Evolutionary conservation across 305 asterid species (phyloP), one percentile per base, ranked within the genome.

Genomic region (Plantago coronopus): DNA sequence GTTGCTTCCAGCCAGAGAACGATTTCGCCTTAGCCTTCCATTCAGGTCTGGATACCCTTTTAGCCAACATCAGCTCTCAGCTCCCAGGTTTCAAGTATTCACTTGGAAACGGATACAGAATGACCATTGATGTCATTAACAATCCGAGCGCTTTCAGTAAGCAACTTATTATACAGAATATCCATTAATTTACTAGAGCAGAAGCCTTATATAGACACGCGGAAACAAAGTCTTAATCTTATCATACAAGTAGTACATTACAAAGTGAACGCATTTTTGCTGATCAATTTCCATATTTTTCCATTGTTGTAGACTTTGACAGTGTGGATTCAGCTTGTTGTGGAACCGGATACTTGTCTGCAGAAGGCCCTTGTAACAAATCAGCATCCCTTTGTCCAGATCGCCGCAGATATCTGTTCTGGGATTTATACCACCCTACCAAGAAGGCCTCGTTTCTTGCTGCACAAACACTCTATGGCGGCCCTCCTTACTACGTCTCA

Each of bases 381-480:
- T 64, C 78, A 9, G 79, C 87, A 17, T 63, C 67, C 18, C 66
- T 85, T n/a, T 85, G 93, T 65, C 16, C 74, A 7, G 78, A 79
- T 49, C 83, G 86, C 13, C 47, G 64, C 14, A 68, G 71, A 64
- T 80, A 72, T 54, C 58, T 83, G 61, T 88, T 88, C 79, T 86
- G 95, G 95, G 96, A 86, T 66, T 6, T 22, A 62, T 83, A 43
- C 65, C 96, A 88, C 69, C 93, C 96, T 1, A 78, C 90, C 0
- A 76, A 69, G 27, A 79, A 71, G 57, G 90, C 95, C 7, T 65
- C 87, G 44, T 54, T 6, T 49, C 68, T 83, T 37, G 91, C 89
- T 48, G 90, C 95, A 19, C 60, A 42, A 27, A 81, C 86, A 10
- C 90, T 88, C 51, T 86, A 67, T 59, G 48, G 29, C 63, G 96